Evolutionary conservation across 108 stramenopile genomes (phyloP).

Genomic region (Fragilariopsis cylindrus): DNA sequence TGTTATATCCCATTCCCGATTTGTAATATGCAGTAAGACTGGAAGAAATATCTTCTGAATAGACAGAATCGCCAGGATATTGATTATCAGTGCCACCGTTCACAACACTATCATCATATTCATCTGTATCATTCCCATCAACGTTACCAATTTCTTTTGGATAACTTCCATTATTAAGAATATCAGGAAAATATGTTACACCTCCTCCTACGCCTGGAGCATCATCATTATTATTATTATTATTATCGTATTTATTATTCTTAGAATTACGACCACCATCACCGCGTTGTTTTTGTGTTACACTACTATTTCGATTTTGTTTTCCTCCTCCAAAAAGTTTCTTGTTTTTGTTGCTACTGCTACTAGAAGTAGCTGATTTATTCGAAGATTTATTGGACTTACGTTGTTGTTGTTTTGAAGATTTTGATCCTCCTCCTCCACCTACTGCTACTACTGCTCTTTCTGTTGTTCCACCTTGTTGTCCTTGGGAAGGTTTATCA

Average conservation of each 20-base stretch:
- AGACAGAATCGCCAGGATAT: slow-evolving; percentile 34
- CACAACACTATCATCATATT: too few species aligned
- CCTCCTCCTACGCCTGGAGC: neutral
- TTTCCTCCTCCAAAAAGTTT: neutral
- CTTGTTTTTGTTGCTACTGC: neutral
- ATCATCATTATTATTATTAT: neutral
- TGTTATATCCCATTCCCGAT: slow-evolving; percentile 31
- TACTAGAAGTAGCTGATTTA: neutral
- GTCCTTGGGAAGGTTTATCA: slow-evolving; percentile 24
- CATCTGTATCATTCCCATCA: too few species aligned
- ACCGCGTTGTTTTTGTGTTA: too few species aligned
- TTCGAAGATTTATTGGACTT: neutral
- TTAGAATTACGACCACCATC: too few species aligned
- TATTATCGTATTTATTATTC: neutral
- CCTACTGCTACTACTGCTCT: neutral
- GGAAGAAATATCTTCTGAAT: slow-evolving; percentile 49
- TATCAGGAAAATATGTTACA: neutral
- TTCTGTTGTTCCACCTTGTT: slow-evolving; percentile 2
- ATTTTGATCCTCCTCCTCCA: neutral
- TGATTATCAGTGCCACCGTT: neutral
- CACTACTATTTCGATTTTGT: too few species aligned
- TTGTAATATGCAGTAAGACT: slow-evolving; percentile 57
- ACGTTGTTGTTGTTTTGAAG: slow-evolving; percentile 6
- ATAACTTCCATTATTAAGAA: neutral
- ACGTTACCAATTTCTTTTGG: neutral